Base-by-base conservation (phyloP, 805 yeast genomes). In the Candida dajiaensis region DNA sequence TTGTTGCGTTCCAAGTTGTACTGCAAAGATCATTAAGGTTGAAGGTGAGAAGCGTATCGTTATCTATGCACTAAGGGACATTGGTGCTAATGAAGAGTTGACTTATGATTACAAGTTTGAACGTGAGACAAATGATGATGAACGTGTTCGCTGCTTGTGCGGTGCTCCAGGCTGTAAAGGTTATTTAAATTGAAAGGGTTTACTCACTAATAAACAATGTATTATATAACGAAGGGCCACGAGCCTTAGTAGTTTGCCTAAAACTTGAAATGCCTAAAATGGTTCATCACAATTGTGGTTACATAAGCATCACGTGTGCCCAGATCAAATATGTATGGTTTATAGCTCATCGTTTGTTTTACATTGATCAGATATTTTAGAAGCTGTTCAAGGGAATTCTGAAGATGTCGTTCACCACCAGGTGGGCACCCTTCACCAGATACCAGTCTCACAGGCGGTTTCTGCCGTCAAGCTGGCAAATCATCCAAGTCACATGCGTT, bases 51-150 rank as follows among this genome's bases (percentile, higher is more conserved):
- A 88, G 67, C 76, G 98, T 64, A 92, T 94, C 69, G 98, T 90
- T 44, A 89, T 94, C 26, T 94, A 92, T 65, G 97, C 99, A 0
- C 69, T 88, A 53, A 70, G 95, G 41, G 97, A 92, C 61, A 84
- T 94, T 48, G 86, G 74, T 4, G 85, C 94, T 6, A 88, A 89
- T 64, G 95, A 85, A 62, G 99, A 94, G 62, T 72, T 94, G 58
- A 94, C 99, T 0, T 94, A 94, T 58, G 98, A 94, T 65, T 94
- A 94, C 64, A 90, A 92, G 64, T 94, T 94, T 63, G 97, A 89
- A 65, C 73, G 96, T 45, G 97, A 90, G 60, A 81, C 85, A 6
- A 87, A 88, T 55, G 95, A 88, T 50, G 89, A 80, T 39, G 96
- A 89, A 60, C 72, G 97, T 52, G 83, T 90, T 50, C 80, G 88